phyloP scores from a whole-genome alignment of 352 stramenopile genomes.

The Globisporangium acanthophoron region DNA sequence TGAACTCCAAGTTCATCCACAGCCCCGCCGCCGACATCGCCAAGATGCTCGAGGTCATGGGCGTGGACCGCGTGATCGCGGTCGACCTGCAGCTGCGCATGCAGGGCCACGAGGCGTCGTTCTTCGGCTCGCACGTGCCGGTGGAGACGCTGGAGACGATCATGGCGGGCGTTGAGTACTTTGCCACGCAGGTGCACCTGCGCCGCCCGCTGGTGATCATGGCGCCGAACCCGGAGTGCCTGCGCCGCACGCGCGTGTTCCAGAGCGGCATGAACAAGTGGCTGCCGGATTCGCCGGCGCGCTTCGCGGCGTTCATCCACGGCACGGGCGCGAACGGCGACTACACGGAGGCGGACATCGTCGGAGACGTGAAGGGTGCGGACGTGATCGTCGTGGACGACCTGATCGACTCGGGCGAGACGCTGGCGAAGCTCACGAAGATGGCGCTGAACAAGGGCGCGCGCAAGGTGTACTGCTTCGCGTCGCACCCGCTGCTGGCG shows the following conservation, averaged over 20 bases:
- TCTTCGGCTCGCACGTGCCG: conserved; percentile 88
- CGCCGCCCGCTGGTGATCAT: conserved; percentile 82
- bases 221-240: conserved; percentile 83
- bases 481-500: conserved; percentile 88
- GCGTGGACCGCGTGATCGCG: conserved; percentile 91
- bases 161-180: conserved; percentile 89
- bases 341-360: conserved; percentile 72
- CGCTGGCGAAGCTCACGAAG: conserved; percentile 77
- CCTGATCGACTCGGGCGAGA: conserved; percentile 85
- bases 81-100: conserved; percentile 91
- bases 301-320: conserved; percentile 82
- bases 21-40: conserved; percentile 84
- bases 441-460: conserved; percentile 79
- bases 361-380: conserved; percentile 84
- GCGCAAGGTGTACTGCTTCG: conserved; percentile 87
- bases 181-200: conserved; percentile 80
- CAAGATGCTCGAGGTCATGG: conserved; percentile 94
- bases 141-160: conserved; percentile 93
- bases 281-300: conserved; percentile 72
- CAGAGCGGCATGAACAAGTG: conserved; percentile 85
- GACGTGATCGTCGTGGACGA: conserved; percentile 93
- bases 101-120: conserved; percentile 86
- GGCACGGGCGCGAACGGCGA: conserved; percentile 50
- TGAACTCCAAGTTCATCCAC: conserved; percentile 91
- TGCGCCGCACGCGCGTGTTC: conserved; percentile 82